Evolutionary conservation across 1,284 basidiomycete genomes (phyloP).

Genomic region (Entoloma clypeatum): DNA sequence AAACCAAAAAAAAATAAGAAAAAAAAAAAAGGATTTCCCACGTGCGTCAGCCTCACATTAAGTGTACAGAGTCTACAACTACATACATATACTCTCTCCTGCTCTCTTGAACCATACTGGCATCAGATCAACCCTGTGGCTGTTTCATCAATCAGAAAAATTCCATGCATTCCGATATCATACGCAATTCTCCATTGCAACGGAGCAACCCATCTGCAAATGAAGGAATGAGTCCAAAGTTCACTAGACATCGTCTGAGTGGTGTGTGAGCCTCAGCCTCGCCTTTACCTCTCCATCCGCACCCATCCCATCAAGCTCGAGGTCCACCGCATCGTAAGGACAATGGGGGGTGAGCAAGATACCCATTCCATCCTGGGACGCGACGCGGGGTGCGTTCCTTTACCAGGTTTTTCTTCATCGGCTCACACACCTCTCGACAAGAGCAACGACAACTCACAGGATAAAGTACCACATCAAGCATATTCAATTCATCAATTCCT

Average conservation of each 20-base stretch:
- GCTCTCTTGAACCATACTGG: too few relatives aligned
- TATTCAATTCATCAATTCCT: conserved; percentile 14
- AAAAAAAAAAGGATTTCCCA: too few relatives aligned
- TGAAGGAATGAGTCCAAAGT: not conserved
- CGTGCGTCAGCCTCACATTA: too few relatives aligned
- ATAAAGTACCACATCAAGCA: conserved; percentile 1
- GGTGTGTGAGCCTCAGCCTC: conserved; percentile 64
- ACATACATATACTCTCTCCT: too few relatives aligned
- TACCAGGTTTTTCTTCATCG: conserved; percentile 84
- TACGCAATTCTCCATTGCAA: too few relatives aligned
- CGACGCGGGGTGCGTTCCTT: conserved; percentile 67
- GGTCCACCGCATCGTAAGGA: conserved; percentile 14
- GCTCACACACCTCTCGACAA: conserved; percentile 26
- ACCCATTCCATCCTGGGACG: conserved; percentile 29
- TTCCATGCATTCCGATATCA: too few relatives aligned
- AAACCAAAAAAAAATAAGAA: too few relatives aligned
- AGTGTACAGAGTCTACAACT: too few relatives aligned
- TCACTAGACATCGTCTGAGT: not conserved
- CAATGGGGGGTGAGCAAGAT: conserved; percentile 13
- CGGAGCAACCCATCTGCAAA: too few relatives aligned
- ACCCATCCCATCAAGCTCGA: conserved; percentile 44
- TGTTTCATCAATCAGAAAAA: too few relatives aligned
- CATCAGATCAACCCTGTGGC: too few relatives aligned
- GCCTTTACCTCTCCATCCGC: conserved; percentile 77
- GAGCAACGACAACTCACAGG: conserved; percentile 28